These are phyloP conservation scores for Talaromyces verruculosus DNA, from an alignment of 2,329 filamentous ascomycete genomes.

Conservation along the genomic window DNA sequence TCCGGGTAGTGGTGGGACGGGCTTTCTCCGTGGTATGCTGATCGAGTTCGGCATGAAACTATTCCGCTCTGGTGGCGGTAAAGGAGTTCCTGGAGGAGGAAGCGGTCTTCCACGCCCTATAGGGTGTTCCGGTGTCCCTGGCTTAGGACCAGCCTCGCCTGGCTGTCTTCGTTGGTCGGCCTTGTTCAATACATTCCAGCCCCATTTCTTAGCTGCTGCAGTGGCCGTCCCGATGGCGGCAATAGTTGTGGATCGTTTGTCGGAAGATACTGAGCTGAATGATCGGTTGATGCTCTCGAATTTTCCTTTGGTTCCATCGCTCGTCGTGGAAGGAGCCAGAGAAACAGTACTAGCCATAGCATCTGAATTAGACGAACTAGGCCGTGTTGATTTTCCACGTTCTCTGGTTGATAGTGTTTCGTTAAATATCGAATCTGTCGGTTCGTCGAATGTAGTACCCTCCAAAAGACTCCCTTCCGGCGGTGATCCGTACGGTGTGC, in stretches of 20 bases:
- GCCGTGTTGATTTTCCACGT: slow-evolving; percentile 24
- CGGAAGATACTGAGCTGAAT: slow-evolving; percentile 31
- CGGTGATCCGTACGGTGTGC: slow-evolving; percentile 50
- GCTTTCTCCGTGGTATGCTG: slow-evolving; percentile 64
- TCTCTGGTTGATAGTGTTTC: slow-evolving; percentile 22
- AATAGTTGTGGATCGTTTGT: slow-evolving; percentile 42
- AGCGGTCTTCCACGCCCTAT: slow-evolving; percentile 81
- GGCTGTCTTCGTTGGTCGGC: slow-evolving; percentile 41
- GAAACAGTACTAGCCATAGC: slow-evolving; percentile 25
- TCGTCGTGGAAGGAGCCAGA: slow-evolving; percentile 18
- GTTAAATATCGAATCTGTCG: slow-evolving; percentile 23
- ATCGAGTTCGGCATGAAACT: slow-evolving; percentile 57
- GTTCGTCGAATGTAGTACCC: slow-evolving; percentile 36
- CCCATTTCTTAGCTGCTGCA: slow-evolving; percentile 61
- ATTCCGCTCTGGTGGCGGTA: slow-evolving; percentile 66
- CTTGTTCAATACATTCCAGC: slow-evolving; percentile 51
- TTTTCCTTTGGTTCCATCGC: slow-evolving; percentile 33
- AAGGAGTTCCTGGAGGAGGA: slow-evolving; percentile 75
- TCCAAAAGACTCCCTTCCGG: slow-evolving; percentile 38
- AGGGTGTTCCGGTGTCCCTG: slow-evolving; percentile 60
- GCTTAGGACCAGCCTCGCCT: slow-evolving; percentile 38
- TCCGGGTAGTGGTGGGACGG: slow-evolving; percentile 52
- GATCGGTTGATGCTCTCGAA: slow-evolving; percentile 34
- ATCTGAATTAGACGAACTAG: slow-evolving; percentile 32
- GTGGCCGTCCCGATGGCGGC: slow-evolving; percentile 54